Evolutionary conservation across 495 filamentous ascomycete genomes (phyloP), one percentile per base, ranked within the genome.

Genomic region (Haplographium delicatum): DNA sequence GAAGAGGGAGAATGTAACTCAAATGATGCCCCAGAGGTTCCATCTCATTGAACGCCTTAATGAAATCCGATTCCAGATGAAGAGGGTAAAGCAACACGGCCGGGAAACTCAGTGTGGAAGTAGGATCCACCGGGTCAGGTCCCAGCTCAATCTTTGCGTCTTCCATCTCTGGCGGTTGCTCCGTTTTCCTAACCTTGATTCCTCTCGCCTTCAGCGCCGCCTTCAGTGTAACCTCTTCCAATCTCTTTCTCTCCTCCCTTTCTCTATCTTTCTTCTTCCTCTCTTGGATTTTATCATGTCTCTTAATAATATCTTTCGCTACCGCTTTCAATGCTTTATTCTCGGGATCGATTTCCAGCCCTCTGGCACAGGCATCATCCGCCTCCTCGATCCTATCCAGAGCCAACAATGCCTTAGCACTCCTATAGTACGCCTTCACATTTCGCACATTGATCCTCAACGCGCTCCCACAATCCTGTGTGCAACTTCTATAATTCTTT

Each of bases 391-490:
- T 65, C 60, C 82, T 84, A 54, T 82, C 80, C 5, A 96, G 74
- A 6, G 83, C 80, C 16, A 89, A 70, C 51, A 93, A 75, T 5
- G 93, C 91, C 54, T 74, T 71, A 0, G 84, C 77, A 23, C 85
- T 86, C 47, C 93, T 84, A 65, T 96, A 97, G 62, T 80, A 86
- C 4, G 91, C 89, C 68, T 98, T 98, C 59, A 91, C 62, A 63
- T 93, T 94, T 42, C 54, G 64, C 5, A 81, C 74, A 65, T 95
- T 90, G 22, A 95, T 72, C 27, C 81, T 79, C 33, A 98, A 73
- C 3, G 86, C 83, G n/a, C 78, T 70, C 2, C 85, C 84, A 64
- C 88, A 89, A 68, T 97, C 93, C 15, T 82, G 71, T 41, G 81
- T 90, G 63, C 84, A 86, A 45, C 81, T 81, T 39, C 91, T 81